Conservation (phyloP, 2,329 filamentous ascomycete species). For the Lasiodiplodia theobromae region DNA sequence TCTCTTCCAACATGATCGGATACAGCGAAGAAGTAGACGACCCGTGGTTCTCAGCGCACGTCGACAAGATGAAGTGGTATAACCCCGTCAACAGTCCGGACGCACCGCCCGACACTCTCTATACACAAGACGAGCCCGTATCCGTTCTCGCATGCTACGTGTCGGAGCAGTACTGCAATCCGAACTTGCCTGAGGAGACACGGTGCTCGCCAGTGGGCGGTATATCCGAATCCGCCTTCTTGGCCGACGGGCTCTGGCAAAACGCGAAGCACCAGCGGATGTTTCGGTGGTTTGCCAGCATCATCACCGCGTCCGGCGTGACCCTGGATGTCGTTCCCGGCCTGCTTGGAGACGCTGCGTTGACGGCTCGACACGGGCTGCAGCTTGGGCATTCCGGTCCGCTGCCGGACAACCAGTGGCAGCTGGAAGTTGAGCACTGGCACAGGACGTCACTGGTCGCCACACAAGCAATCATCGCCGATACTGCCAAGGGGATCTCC, state of each 20-base stretch:
- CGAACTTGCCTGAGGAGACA: slow-evolving; percentile 11
- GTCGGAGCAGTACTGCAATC: slow-evolving; percentile 31
- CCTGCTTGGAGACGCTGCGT: too few relatives aligned
- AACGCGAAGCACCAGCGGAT: not conserved
- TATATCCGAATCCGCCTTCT: not conserved
- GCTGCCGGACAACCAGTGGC: slow-evolving; percentile 32
- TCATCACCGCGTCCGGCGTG: not conserved
- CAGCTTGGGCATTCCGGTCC: not conserved
- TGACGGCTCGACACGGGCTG: not conserved
- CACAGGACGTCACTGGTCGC: slow-evolving; percentile 24
- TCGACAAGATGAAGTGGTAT: not conserved
- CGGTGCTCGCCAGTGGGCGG: slow-evolving; percentile 23
- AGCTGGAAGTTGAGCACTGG: slow-evolving; percentile 32
- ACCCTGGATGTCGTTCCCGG: not conserved
- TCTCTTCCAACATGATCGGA: slow-evolving; percentile 38
- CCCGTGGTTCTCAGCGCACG: slow-evolving; percentile 41
- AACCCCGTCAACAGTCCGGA: not conserved
- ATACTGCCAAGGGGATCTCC: slow-evolving; percentile 1
- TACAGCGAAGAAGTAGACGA: slow-evolving; percentile 40
- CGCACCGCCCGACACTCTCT: not conserved
- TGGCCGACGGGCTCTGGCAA: not conserved
- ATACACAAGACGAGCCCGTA: slow-evolving; percentile 26
- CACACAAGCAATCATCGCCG: slow-evolving; percentile 8
- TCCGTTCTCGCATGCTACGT: slow-evolving; percentile 29
- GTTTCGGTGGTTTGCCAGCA: not conserved